Evolutionary conservation across 768 basidiomycete genomes (phyloP).

Genomic region (Cyclocybe aegerita): DNA sequence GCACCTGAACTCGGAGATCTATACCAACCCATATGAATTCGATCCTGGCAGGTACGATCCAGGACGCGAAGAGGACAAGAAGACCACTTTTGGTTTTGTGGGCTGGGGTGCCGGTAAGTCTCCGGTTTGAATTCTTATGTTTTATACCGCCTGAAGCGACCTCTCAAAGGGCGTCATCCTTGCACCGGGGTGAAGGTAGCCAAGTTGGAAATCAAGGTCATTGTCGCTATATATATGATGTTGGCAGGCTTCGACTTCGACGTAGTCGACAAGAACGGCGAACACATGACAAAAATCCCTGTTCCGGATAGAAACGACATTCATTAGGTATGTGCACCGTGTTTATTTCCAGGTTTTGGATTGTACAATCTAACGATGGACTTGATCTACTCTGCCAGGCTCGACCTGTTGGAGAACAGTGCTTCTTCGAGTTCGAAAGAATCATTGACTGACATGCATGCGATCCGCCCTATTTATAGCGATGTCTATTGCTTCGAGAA

Average conservation of each 20-base stretch:
- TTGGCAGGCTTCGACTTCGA: slow-evolving; percentile 9
- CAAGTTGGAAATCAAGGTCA: slow-evolving; percentile 13
- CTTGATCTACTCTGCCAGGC: background rate
- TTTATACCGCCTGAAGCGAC: no score
- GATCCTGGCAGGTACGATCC: slow-evolving; percentile 32
- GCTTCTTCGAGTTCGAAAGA: slow-evolving; percentile 4
- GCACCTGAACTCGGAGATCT: slow-evolving; percentile 34
- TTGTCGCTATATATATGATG: slow-evolving; percentile 8
- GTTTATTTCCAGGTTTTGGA: no score
- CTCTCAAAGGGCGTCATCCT: slow-evolving; percentile 15
- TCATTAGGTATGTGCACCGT: slow-evolving; percentile 10
- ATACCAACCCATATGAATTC: slow-evolving; percentile 31
- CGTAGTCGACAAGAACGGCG: slow-evolving; percentile 30
- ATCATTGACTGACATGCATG: background rate
- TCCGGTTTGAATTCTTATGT: no score
- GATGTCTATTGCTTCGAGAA: no score
- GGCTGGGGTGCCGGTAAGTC: slow-evolving; percentile 36
- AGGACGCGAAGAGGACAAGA: slow-evolving; percentile 32
- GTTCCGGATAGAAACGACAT: slow-evolving; percentile 32
- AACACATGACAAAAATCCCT: slow-evolving; percentile 23
- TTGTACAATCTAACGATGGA: no score
- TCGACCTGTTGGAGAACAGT: slow-evolving; percentile 5
- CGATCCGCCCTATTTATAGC: no score
- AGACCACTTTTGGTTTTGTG: slow-evolving; percentile 24
- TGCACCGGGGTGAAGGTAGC: slow-evolving; percentile 13